phyloP scores from a whole-genome alignment of 2,329 filamentous ascomycete genomes.

The Cytospora mali region DNA sequence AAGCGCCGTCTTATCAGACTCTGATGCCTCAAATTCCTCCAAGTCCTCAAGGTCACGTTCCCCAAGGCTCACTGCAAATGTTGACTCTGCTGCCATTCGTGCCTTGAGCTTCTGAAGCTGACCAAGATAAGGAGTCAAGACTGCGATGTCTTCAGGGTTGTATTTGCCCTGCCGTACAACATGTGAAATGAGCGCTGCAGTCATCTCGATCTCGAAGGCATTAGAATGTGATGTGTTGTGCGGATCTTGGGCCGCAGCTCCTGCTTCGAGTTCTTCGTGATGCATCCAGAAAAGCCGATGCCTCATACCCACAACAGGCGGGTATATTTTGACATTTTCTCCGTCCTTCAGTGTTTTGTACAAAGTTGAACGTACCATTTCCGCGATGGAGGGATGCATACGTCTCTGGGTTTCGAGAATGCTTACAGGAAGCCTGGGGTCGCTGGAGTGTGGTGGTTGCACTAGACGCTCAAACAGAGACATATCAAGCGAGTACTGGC shows the following conservation, averaged over 20 bases:
- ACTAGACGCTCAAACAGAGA: slow-evolving; percentile 65
- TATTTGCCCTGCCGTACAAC: slow-evolving; percentile 68
- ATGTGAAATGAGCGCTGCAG: slow-evolving; percentile 63
- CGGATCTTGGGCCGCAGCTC: slow-evolving; percentile 37
- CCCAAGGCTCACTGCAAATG: slow-evolving; percentile 64
- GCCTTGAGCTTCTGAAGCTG: slow-evolving; percentile 56
- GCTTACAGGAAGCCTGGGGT: slow-evolving; percentile 16
- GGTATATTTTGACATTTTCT: slow-evolving; percentile 40
- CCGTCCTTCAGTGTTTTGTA: slow-evolving; percentile 61
- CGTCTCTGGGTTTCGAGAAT: slow-evolving; percentile 52
- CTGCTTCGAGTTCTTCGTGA: slow-evolving; percentile 52
- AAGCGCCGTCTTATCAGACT: slow-evolving; percentile 27
- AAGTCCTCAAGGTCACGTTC: slow-evolving; percentile 64
- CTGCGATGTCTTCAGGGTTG: slow-evolving; percentile 62
- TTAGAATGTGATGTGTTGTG: slow-evolving; percentile 55
- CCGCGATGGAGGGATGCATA: slow-evolving; percentile 66
- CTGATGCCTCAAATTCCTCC: slow-evolving; percentile 40
- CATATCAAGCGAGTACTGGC: slow-evolving; percentile 57
- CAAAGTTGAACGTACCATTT: slow-evolving; percentile 57
- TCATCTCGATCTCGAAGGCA: slow-evolving; percentile 65
- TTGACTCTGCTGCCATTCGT: slow-evolving; percentile 40
- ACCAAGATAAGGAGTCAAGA: slow-evolving; percentile 68
- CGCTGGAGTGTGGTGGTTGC: slow-evolving; percentile 22
- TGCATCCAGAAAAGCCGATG: slow-evolving; percentile 63
- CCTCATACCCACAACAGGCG: slow-evolving; percentile 56